These are phyloP conservation scores for Penicillium simplicissimum DNA, from an alignment of 495 filamentous ascomycete genomes.

Conservation along the genomic window DNA sequence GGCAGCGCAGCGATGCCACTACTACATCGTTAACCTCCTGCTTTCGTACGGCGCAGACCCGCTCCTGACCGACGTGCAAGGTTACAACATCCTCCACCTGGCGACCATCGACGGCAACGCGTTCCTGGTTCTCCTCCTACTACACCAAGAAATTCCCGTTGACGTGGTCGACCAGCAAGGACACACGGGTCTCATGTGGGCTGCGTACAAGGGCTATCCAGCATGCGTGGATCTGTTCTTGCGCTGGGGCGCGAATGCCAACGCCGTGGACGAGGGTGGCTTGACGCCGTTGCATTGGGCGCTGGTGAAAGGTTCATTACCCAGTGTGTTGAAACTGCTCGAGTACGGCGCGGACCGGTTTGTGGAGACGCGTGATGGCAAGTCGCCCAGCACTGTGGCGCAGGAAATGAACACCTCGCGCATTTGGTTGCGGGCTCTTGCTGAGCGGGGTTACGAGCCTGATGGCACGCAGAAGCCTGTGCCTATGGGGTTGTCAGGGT, in stretches of 20 bases:
- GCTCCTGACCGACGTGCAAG: conserved; percentile 83
- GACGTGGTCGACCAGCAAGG: conserved; percentile 85
- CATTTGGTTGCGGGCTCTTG: conserved; percentile 80
- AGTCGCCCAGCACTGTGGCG: conserved; percentile 80
- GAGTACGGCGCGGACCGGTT: conserved; percentile 95
- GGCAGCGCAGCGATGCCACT: conserved; percentile 92
- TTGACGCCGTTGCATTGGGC: conserved; percentile 97
- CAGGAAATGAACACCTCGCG: conserved; percentile 83
- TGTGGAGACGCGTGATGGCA: conserved; percentile 80
- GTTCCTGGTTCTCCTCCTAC: conserved; percentile 79
- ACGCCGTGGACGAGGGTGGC: conserved; percentile 84
- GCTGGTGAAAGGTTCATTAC: conserved; percentile 82
- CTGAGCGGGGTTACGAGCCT: conserved; percentile 79
- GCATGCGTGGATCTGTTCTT: conserved; percentile 90
- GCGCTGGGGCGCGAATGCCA: conserved; percentile 92
- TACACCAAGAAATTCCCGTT: conserved; percentile 92
- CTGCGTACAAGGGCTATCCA: conserved; percentile 93
- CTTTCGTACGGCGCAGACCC: conserved; percentile 89
- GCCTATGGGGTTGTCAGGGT: conserved; percentile 48
- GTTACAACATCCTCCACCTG: conserved; percentile 95
- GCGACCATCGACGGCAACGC: conserved; percentile 97
- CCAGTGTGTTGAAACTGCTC: conserved; percentile 85
- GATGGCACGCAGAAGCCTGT: conserved; percentile 69
- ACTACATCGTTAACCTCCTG: conserved; percentile 79
- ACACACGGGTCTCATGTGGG: conserved; percentile 97